These are phyloP conservation scores for Pinus tabuliformis DNA, from an alignment of 75 land plant genomes.

Conservation along the genomic window DNA sequence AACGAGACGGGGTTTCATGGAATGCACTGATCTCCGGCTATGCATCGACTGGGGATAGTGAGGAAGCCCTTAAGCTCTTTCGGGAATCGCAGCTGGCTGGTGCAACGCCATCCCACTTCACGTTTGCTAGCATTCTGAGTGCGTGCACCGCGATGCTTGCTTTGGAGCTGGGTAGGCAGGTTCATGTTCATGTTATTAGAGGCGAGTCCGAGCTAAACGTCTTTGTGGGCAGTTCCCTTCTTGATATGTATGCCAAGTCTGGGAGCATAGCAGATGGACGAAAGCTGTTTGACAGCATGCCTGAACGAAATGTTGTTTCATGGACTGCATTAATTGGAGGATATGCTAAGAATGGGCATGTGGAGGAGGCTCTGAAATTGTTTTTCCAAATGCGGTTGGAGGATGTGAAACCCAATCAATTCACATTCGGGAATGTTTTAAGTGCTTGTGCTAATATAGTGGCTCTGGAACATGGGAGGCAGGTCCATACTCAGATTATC, in stretches of 20 bases:
- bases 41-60: constrained; percentile 15
- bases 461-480: no score
- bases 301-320: no score
- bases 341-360: no score
- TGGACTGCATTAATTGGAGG: no score
- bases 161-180: constrained; percentile 18
- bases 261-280: constrained; percentile 12
- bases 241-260: constrained; percentile 49
- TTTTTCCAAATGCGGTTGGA: no score
- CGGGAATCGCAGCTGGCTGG: constrained; percentile 27
- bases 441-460: no score
- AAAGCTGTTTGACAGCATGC: constrained; percentile 15
- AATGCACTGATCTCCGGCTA: constrained; percentile 37
- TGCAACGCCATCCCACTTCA: constrained; percentile 37
- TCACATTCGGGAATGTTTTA: no score
- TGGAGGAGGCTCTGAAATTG: no score
- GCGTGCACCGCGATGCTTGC: constrained; percentile 28
- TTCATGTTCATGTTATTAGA: constrained; percentile 40
- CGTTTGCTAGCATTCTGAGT: constrained; percentile 48
- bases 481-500: no score
- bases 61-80: constrained; percentile 35
- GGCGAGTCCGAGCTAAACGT: constrained; percentile 40
- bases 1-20: constrained; percentile 50
- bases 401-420: no score
- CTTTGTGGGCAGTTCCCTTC: constrained; percentile 43